phyloP scores from a whole-genome alignment of 2,329 filamentous ascomycete genomes.

The Bipolaris oryzae region DNA sequence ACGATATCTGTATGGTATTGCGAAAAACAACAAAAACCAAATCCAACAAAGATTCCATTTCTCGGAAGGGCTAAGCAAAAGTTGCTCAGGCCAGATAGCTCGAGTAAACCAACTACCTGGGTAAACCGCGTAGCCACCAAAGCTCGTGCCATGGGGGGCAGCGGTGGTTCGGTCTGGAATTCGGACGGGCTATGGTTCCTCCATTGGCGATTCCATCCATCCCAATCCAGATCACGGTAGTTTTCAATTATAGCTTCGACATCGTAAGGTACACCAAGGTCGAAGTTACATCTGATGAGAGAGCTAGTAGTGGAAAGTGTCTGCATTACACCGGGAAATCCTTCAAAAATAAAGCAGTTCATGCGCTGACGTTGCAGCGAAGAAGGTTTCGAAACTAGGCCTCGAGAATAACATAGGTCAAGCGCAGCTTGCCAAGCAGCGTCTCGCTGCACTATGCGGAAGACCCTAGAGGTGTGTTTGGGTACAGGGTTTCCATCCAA shows the following conservation, averaged over 20 bases:
- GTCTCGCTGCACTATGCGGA: neutral
- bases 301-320: neutral
- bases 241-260: neutral
- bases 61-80: too few species aligned
- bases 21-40: too few species aligned
- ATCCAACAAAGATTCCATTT: too few species aligned
- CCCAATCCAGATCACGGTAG: neutral
- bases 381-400: neutral
- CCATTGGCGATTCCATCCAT: neutral
- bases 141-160: neutral
- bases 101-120: neutral
- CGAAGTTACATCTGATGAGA: neutral
- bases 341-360: neutral
- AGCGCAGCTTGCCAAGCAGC: neutral
- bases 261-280: neutral
- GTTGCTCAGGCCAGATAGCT: neutral
- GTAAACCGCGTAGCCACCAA: neutral
- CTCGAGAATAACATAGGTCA: neutral
- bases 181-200: neutral
- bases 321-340: neutral
- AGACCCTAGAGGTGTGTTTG: neutral
- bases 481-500: slow-evolving; percentile 12
- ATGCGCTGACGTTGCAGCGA: neutral
- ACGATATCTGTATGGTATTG: too few species aligned
- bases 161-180: neutral